Evolutionary conservation across 768 basidiomycete genomes (phyloP).

Genomic region (Amanita subjunquillea): DNA sequence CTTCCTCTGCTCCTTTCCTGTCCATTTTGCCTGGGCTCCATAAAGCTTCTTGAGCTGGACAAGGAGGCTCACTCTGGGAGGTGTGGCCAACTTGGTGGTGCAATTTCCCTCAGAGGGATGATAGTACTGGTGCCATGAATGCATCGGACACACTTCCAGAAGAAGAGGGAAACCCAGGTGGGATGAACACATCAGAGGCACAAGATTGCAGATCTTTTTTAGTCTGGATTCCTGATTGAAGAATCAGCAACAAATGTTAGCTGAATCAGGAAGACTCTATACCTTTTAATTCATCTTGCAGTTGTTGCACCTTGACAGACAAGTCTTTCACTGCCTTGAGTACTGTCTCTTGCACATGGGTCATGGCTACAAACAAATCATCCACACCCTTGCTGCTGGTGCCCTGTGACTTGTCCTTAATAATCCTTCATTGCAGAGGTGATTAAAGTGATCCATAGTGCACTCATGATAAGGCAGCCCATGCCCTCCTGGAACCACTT

Average conservation of each 20-base stretch:
- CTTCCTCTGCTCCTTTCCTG: slow-evolving; percentile 8
- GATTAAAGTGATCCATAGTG: not conserved
- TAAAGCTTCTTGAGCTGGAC: not conserved
- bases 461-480: slow-evolving; percentile 8
- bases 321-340: not conserved
- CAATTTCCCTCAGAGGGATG: too few species aligned
- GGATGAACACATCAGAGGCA: too few species aligned
- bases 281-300: not conserved
- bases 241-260: not conserved
- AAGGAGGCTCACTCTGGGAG: not conserved
- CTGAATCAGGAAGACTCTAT: not conserved
- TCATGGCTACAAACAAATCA: not conserved
- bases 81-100: not conserved
- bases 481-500: slow-evolving; percentile 16
- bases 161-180: too few species aligned
- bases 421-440: not conserved
- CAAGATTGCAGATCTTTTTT: too few species aligned
- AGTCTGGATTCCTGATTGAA: too few species aligned
- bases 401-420: not conserved
- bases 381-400: not conserved
- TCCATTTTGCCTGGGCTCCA: slow-evolving; percentile 11
- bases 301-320: not conserved
- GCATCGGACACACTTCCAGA: too few species aligned
- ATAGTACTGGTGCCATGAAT: too few species aligned
- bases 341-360: not conserved